These are phyloP conservation scores for Corrigiola litoralis DNA, from an alignment of 179 eudicot genomes.

Conservation along the genomic window DNA sequence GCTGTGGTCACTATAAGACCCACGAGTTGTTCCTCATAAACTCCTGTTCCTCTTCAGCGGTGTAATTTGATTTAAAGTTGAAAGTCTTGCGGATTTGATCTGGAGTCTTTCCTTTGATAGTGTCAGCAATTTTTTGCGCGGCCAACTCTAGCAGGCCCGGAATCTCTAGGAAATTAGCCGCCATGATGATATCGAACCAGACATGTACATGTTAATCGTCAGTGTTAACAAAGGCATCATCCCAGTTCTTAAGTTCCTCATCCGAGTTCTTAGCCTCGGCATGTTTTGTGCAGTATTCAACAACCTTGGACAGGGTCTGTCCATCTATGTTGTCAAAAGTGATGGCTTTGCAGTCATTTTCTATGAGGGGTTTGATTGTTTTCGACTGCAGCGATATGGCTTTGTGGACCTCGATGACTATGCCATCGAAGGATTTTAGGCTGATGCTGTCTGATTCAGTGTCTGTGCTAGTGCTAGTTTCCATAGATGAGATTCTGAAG, in stretches of 20 bases:
- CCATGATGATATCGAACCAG: neutral
- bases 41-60: constrained; percentile 7
- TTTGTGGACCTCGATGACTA: too few species aligned
- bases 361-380: too few species aligned
- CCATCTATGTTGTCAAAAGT: too few species aligned
- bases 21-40: neutral
- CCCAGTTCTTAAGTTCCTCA: neutral
- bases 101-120: constrained; percentile 10
- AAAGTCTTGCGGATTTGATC: constrained; percentile 7
- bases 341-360: too few species aligned
- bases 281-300: neutral
- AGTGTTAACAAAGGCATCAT: neutral
- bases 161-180: neutral
- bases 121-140: neutral
- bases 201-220: neutral
- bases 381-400: too few species aligned
- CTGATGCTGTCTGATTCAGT: too few species aligned
- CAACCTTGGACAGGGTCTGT: neutral
- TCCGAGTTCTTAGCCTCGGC: neutral
- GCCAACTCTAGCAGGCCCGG: neutral
- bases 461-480: too few species aligned
- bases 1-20: too few species aligned
- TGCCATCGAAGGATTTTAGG: too few species aligned
- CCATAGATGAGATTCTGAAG: too few species aligned
- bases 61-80: constrained; percentile 1